Base-by-base conservation (phyloP, 768 basidiomycete genomes). In the Tulasnella sp. region DNA sequence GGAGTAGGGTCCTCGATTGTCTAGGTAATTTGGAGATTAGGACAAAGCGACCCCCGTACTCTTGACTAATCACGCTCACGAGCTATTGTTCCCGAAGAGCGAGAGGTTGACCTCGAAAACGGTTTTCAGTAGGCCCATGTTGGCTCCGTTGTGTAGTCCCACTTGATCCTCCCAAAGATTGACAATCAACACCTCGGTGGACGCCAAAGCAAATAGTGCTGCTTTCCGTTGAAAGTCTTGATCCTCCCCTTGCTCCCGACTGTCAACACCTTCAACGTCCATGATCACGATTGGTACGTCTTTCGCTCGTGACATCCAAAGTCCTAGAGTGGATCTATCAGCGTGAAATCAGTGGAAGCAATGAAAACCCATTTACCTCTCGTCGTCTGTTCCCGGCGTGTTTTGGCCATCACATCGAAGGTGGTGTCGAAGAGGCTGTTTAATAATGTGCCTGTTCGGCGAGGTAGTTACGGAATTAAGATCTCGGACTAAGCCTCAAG, bases 141-240 rank as follows among this genome's bases (percentile, higher is more conserved):
- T 99, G 42, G 96, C 96, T 42, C 96, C 96, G 67, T 98, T 94
- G 74, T 98, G 98, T 49, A 98, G 73, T 45, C 96, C 96, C 58
- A 99, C 90, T 79, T 98, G 94, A 66, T 97, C 94, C 69, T 98
- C 95, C 96, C 96, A 99, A 21, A 98, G 73, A 69, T 99, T 99
- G 68, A 99, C 83, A 48, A 99, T 84, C 55, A 99, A 77, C 26
- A 98, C 83, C 71, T 98, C 95, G 1, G 95, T 94, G 2, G 91
- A 93, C 3, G 96, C 96, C 24, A 99, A 78, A 26, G 92, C 94
- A 77, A 98, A 99, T 10, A 99, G 74, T 0, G 96, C 96, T 2
- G 92, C 93, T 78, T 99, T 99, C 70, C 96, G 85, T 70, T 99
- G 96, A 67, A 98, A 99, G 69, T 99, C 96, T 85, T 98, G 95